phyloP scores from a whole-genome alignment of 495 filamentous ascomycete genomes.

The Aspergillus sclerotioniger region DNA sequence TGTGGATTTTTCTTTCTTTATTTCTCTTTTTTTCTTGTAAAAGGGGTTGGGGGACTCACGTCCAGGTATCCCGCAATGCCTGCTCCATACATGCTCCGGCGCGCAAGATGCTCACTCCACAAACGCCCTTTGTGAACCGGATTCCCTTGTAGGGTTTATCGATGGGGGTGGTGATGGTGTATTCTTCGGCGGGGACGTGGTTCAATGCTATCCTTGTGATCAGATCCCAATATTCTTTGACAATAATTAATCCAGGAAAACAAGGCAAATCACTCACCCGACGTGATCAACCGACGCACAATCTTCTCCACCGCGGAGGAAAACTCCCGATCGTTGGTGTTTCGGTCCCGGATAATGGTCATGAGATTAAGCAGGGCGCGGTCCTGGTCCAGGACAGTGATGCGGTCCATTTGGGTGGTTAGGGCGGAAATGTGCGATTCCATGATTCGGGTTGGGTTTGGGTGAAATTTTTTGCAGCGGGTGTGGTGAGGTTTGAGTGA shows the following conservation, averaged over 20 bases:
- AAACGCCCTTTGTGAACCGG: conserved; percentile 15
- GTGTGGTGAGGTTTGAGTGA: not conserved
- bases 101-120: conserved; percentile 23
- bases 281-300: conserved; percentile 10
- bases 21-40: too few relatives aligned
- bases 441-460: not conserved
- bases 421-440: not conserved
- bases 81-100: conserved; percentile 24
- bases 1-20: not conserved
- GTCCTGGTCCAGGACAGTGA: conserved; percentile 18
- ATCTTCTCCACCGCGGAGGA: conserved; percentile 19
- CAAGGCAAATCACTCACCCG: conserved; percentile 1
- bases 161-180: conserved; percentile 13
- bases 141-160: conserved; percentile 11
- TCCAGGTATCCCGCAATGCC: conserved; percentile 18
- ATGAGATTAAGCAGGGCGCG: conserved; percentile 16
- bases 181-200: conserved; percentile 13
- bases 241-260: not conserved
- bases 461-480: not conserved
- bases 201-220: conserved; percentile 13
- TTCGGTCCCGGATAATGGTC: conserved; percentile 20
- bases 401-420: conserved; percentile 1
- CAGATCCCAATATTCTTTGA: not conserved
- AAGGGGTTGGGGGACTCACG: conserved; percentile 7
- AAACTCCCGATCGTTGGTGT: conserved; percentile 13